Evolutionary conservation across 2,329 filamentous ascomycete genomes (phyloP), one percentile per base, ranked within the genome.

Genomic region (Botrytis deweyae): DNA sequence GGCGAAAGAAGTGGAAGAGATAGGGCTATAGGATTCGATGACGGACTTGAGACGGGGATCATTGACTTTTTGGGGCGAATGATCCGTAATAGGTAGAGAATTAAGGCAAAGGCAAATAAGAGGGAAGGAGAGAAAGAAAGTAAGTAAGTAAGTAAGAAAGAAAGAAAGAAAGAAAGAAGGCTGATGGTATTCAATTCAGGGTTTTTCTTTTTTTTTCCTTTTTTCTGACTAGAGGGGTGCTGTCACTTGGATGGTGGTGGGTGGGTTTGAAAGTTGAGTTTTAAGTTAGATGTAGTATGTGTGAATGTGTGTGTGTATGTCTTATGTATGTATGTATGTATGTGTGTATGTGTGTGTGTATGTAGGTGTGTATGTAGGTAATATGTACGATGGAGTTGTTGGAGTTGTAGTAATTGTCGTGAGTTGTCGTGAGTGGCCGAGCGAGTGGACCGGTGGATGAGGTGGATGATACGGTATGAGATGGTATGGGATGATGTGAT

Each of bases 21-120:
- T 38, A 52, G 44, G 36, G 25, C 36, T 49, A 10, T 8, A 36
- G 44, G 52, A 62, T 63, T 38, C n/a, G 55, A 62, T 70, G n/a
- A 61, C 55, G 67, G 55, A 70, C 22, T 61, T 46, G 55, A 33
- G 55, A 70, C 67, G 52, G 67, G 38, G 49, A 70, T 70, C 20
- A 38, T 58, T 29, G 25, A 20, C 4, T 49, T 18, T 64, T 44
- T 5, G 0, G 2, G 62, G 16, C 20, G 40, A 44, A 44, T 33
- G n/a, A 42, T 63, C n/a, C 14, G 7, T 29, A 22, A 63, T 8
- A 20, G 38, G 25, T 12, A 55, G 38, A 18, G 36, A 25, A 22
- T n/a, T 65, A 9, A 46, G 62, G 40, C 62, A n/a, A 9, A 33
- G 62, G 40, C 62, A n/a, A 46, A 46, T 58, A 58, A 58, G 52